Base-by-base conservation (phyloP, 1,284 basidiomycete species). In the Trametes pubescens region DNA sequence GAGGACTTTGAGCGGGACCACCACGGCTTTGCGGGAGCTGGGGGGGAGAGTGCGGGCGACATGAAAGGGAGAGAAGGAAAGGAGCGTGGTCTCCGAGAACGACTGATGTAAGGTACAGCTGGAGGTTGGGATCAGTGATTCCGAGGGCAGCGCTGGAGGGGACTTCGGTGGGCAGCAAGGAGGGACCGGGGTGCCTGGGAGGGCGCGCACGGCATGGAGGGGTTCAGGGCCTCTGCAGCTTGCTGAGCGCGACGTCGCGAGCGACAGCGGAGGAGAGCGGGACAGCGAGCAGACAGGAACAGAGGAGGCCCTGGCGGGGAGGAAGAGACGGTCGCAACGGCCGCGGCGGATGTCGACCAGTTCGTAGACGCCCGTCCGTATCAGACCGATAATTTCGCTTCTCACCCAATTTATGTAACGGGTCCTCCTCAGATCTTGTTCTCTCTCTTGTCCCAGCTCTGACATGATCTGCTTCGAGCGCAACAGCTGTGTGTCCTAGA, bases 1-100 rank as follows among this genome's bases (percentile, higher is more conserved):
- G 71, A 65, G 58, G 76, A 66, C 71, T 76, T 75, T 46, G 76
- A 72, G 59, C 77, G 74, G 26, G 74, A 74, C 77, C 77, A 79
- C 77, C 77, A 79, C 47, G 70, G 72, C 69, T 70, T 71, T 68
- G 56, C 59, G 53, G 66, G 69, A 22, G 61, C 26, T 38, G 69
- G 55, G 56, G 69, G 55, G 43, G 72, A 59, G 65, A 69, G 59
- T 37, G 66, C 61, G 52, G 72, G 64, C 56, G 69, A 72, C 73
- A 76, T 74, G 70, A 65, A 63, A 68, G 62, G 63, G 54, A 64
- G 65, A 65, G 62, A 72, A 65, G 61, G 59, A 69, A 74, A 74
- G 66, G 74, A 73, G 70, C 52, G 71, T 73, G 67, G 61, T 65
- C 52, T 65, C 56, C 34, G 62, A 59, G 62, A 63, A 60, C 69